Evolutionary conservation across 768 basidiomycete species (phyloP).

Genomic region (Tubosaeta brunneosetosa): DNA sequence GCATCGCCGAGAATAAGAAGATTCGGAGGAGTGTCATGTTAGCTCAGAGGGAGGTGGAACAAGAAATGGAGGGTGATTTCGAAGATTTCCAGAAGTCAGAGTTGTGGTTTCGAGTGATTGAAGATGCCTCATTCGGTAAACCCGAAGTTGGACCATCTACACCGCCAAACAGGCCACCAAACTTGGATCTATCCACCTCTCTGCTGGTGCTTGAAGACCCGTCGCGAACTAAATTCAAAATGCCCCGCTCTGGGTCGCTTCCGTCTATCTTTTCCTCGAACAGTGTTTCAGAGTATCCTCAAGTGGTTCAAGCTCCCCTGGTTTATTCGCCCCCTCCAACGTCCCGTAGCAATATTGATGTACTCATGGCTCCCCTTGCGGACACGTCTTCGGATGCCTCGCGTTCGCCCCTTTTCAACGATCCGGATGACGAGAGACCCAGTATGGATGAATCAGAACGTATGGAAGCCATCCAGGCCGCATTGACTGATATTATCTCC

Average conservation of each 20-base stretch:
- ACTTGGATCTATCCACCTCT: slow-evolving; percentile 9
- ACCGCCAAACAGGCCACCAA: slow-evolving; percentile 3
- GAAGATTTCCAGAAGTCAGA: slow-evolving; percentile 85
- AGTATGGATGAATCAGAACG: slow-evolving; percentile 68
- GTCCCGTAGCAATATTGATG: slow-evolving; percentile 57
- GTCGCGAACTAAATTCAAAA: slow-evolving; percentile 8
- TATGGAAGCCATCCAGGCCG: slow-evolving; percentile 96
- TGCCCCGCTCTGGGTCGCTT: slow-evolving; percentile 35
- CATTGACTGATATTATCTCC: slow-evolving; percentile 93
- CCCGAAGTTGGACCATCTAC: slow-evolving; percentile 4
- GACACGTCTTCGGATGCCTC: slow-evolving; percentile 49
- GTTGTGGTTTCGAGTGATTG: slow-evolving; percentile 86
- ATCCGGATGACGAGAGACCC: slow-evolving; percentile 56
- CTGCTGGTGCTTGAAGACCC: background rate
- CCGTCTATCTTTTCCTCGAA: slow-evolving; percentile 26
- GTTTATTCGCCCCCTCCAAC: slow-evolving; percentile 16
- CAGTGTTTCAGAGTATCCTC: slow-evolving; percentile 14
- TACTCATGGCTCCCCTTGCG: slow-evolving; percentile 71
- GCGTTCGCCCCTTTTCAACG: slow-evolving; percentile 75
- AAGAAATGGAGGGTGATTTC: slow-evolving; percentile 89
- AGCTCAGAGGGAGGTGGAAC: slow-evolving; percentile 81
- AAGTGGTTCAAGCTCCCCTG: slow-evolving; percentile 15
- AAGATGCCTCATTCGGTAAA: slow-evolving; percentile 49
- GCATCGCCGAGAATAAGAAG: slow-evolving; percentile 39
- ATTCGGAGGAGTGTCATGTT: slow-evolving; percentile 78